Evolutionary conservation across 139 green algal genomes (phyloP), one percentile per base, ranked within the genome.

Genomic region (Chloropicon primus): DNA sequence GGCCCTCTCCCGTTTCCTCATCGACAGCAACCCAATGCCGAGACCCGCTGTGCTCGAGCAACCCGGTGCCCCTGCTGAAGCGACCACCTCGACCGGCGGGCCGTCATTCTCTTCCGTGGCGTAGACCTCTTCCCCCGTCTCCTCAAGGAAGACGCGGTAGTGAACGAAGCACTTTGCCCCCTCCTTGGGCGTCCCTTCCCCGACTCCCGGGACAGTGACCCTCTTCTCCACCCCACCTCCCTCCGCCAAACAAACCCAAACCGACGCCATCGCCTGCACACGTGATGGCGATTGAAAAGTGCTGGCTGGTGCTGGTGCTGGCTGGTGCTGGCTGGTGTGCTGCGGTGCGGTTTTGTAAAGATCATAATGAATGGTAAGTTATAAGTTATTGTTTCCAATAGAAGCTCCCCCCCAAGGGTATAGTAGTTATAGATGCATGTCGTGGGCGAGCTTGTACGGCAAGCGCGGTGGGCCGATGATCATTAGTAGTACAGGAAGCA

Each of bases 401-500:
- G n/a, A n/a, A n/a, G n/a, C n/a, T n/a, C n/a, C n/a, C n/a, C n/a
- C n/a, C n/a, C n/a, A n/a, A n/a, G n/a, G n/a, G n/a, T n/a, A n/a
- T n/a, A n/a, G n/a, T n/a, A n/a, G n/a, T 62, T n/a, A 62, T 17
- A 17, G 17, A 17, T 62, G 10, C 10, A 62, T n/a, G 10, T 62
- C 41, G 10, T 17, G 10, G 10, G 41, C 41, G 10, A 62, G 41
- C 41, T 62, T 62, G 41, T 62, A 62, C 5, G 74, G 27, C 2
- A 26, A 23, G 26, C 79, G 17, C 74, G 71, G 78, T 24, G 90
- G 88, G 17, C 90, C 90, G 27, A 82, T 74, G 17, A 89, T 74
- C 1, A 83, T 76, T 41, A 96, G 85, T 53, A 95, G 82, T 2
- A 96, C 86, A 27, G 93, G 93, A 77, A 97, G 85, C 54, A 97